A percentile compares a stretch with the other conserved stretches of the same genome.
Conservation (phyloP, 257 asterid genomes). For the Salvia miltiorrhiza region DNA sequence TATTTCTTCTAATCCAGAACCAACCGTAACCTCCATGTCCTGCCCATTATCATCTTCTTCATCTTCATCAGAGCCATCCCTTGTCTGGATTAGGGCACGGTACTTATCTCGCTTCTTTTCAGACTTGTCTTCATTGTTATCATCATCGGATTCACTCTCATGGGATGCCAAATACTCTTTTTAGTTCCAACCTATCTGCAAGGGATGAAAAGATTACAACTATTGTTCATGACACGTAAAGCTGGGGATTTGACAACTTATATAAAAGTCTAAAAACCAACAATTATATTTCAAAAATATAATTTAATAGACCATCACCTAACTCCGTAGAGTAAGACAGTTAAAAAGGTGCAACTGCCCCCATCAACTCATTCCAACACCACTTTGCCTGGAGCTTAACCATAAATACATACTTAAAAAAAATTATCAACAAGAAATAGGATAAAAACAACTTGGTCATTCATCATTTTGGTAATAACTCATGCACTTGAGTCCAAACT, state of each 20-base stretch:
- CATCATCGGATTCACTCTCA: slow-evolving; percentile 69
- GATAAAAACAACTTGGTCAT: background rate
- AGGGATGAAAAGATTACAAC: slow-evolving; percentile 5
- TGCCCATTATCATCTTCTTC: slow-evolving; percentile 47
- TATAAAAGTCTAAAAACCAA: background rate
- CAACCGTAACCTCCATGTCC: slow-evolving; percentile 93
- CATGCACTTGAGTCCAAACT: slow-evolving; percentile 90
- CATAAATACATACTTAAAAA: background rate
- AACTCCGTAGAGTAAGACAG: background rate
- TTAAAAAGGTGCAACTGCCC: background rate
- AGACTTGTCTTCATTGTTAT: slow-evolving; percentile 39
- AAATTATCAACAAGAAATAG: background rate
- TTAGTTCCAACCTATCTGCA: slow-evolving; percentile 75
- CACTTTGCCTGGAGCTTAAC: background rate
- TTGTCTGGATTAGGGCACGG: slow-evolving; percentile 65
- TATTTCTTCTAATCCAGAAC: slow-evolving; percentile 76
- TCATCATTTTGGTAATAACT: too few relatives aligned
- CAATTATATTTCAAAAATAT: background rate
- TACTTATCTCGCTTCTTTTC: slow-evolving; percentile 51
- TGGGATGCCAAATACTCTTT: slow-evolving; percentile 83
- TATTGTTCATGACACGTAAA: slow-evolving; percentile 4
- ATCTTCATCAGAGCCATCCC: slow-evolving; percentile 60
- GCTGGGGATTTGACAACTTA: background rate
- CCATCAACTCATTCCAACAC: slow-evolving; percentile 2
- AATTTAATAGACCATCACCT: background rate